These are phyloP conservation scores for Heritiera littoralis DNA, from an alignment of 345 rosid species.

Conservation along the genomic window DNA sequence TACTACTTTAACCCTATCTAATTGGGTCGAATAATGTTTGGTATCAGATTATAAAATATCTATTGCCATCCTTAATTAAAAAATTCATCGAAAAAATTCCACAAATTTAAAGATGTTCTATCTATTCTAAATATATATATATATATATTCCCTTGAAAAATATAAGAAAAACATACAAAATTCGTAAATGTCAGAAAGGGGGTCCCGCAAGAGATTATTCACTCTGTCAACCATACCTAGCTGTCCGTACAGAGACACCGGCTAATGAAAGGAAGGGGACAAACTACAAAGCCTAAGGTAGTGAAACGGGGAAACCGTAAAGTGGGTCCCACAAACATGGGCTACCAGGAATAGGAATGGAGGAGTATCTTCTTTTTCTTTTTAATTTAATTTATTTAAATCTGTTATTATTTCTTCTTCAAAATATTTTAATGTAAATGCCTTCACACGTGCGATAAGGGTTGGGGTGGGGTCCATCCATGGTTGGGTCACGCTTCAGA, in stretches of 20 bases:
- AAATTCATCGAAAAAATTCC: no score
- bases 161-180: background rate
- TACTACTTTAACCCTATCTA: no score
- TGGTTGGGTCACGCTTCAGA: conserved; percentile 15
- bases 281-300: conserved; percentile 13
- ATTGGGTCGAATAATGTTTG: no score
- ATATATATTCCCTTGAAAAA: background rate
- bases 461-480: conserved; percentile 23
- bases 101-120: no score
- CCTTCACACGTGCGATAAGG: conserved; percentile 23
- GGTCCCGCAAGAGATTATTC: conserved; percentile 36
- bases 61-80: no score
- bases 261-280: background rate
- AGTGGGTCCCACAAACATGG: conserved; percentile 24
- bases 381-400: background rate
- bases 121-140: no score
- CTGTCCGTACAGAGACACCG: conserved; percentile 50
- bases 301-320: conserved; percentile 31
- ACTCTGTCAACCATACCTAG: conserved; percentile 21
- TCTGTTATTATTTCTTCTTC: no score
- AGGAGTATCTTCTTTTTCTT: background rate
- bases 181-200: background rate
- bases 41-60: no score
- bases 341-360: background rate
- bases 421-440: background rate